Evolutionary conservation across 305 asterid species (phyloP).

Genomic region (Rubia balearica): DNA sequence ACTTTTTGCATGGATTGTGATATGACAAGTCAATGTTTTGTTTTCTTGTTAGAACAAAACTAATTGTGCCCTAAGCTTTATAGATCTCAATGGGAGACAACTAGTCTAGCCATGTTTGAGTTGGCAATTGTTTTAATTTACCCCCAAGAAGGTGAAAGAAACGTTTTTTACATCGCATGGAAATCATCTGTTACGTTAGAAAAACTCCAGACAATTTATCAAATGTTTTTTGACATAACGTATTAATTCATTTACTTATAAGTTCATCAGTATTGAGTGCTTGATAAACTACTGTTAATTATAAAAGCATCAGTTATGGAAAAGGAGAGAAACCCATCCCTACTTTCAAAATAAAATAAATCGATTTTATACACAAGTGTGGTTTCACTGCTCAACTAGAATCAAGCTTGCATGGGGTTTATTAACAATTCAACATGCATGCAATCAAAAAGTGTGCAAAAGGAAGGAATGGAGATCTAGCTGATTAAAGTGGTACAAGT

Average conservation of each 20-base stretch:
- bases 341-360: too few relatives aligned
- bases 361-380: too few relatives aligned
- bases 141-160: neutral
- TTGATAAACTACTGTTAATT: too few relatives aligned
- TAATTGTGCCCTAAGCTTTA: neutral
- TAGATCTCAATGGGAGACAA: neutral
- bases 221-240: too few relatives aligned
- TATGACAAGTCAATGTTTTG: neutral
- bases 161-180: neutral
- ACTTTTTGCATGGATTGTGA: neutral
- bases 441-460: constrained; percentile 8
- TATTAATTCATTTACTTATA: too few relatives aligned
- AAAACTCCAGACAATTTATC: neutral
- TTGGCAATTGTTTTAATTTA: neutral
- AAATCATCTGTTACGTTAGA: neutral
- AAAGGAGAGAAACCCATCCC: too few relatives aligned
- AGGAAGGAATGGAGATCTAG: neutral
- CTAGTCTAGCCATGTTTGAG: neutral
- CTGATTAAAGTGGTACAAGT: neutral
- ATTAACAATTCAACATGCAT: neutral
- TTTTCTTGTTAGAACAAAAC: neutral
- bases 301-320: too few relatives aligned
- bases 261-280: neutral
- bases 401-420: neutral
- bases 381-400: too few relatives aligned